Conservation (phyloP, 2,329 filamentous ascomycete genomes). For the Trichophaea hybrida region DNA sequence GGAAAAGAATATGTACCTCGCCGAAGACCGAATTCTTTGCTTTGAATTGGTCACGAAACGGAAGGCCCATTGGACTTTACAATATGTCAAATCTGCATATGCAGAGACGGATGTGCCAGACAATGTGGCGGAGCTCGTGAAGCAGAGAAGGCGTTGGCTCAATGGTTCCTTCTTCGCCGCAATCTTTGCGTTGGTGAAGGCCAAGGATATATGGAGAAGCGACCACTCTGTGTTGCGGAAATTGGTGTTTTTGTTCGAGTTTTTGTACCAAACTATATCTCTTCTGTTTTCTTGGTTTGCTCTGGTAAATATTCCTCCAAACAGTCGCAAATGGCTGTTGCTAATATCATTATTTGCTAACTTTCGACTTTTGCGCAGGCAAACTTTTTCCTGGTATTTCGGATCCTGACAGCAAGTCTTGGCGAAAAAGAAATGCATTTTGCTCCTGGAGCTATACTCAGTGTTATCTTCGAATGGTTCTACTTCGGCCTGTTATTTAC, state of each 20-base stretch:
- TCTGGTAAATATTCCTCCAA: conserved; percentile 41
- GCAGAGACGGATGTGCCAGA: conserved; percentile 97
- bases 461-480: conserved; percentile 75
- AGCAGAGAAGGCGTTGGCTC: conserved; percentile 93
- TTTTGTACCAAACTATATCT: conserved; percentile 85
- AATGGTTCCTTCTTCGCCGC: conserved; percentile 98
- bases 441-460: conserved; percentile 60
- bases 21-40: conserved; percentile 98
- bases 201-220: conserved; percentile 95
- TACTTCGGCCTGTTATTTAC: conserved; percentile 83
- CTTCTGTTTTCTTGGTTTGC: conserved; percentile 85
- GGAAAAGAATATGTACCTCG: conserved; percentile 99
- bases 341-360: background rate
- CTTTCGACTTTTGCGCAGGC: conserved; percentile 35
- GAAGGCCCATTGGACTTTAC: conserved; percentile 96
- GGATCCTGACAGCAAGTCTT: conserved; percentile 81
- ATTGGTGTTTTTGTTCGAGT: conserved; percentile 97
- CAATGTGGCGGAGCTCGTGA: conserved; percentile 91
- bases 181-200: conserved; percentile 96
- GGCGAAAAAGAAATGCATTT: conserved; percentile 56
- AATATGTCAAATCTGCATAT: conserved; percentile 97
- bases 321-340: background rate
- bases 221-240: conserved; percentile 95
- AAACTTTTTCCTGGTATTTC: conserved; percentile 98
- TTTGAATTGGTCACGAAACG: conserved; percentile 98